Evolutionary conservation across 129 eudicot genomes (phyloP).

Genomic region (Centaurea solstitialis): DNA sequence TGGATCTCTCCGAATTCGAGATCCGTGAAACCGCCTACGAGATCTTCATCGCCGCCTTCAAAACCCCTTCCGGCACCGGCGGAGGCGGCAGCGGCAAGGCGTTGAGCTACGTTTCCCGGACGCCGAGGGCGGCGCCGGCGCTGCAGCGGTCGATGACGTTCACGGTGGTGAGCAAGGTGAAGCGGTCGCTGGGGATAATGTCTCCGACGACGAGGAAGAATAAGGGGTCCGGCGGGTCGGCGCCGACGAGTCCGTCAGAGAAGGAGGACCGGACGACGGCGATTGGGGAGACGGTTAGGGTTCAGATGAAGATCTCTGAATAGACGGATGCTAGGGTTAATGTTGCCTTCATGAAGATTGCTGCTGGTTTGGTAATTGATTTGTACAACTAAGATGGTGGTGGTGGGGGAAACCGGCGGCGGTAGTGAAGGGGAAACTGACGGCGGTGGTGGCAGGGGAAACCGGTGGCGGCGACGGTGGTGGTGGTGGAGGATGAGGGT

Average conservation of each 20-base stretch:
- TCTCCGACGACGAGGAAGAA: slow-evolving; percentile 43
- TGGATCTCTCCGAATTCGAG: slow-evolving; percentile 51
- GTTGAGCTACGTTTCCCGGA: slow-evolving; percentile 54
- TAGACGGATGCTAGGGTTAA: slow-evolving; percentile 75
- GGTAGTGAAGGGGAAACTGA: no score
- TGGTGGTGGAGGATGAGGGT: no score
- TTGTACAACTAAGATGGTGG: no score
- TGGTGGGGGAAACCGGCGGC: no score
- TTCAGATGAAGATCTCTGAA: slow-evolving; percentile 79
- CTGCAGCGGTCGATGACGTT: slow-evolving; percentile 52
- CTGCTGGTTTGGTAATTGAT: slow-evolving; percentile 70
- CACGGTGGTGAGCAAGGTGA: slow-evolving; percentile 63
- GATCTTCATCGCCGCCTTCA: slow-evolving; percentile 71
- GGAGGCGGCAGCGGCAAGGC: slow-evolving; percentile 51
- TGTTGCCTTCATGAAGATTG: slow-evolving; percentile 65
- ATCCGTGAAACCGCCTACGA: slow-evolving; percentile 87
- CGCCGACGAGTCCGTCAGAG: slow-evolving; percentile 10
- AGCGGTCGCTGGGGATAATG: slow-evolving; percentile 66
- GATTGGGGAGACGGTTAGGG: slow-evolving; percentile 77
- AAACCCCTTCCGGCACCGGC: slow-evolving; percentile 45
- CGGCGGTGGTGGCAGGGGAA: no score
- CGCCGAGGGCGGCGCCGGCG: slow-evolving; percentile 46
- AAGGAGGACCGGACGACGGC: slow-evolving; percentile 34
- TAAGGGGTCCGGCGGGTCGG: neutral
- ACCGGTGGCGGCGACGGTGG: no score